These are phyloP conservation scores for Corchorus olitorius DNA, from an alignment of 345 rosid species.

Conservation along the genomic window DNA sequence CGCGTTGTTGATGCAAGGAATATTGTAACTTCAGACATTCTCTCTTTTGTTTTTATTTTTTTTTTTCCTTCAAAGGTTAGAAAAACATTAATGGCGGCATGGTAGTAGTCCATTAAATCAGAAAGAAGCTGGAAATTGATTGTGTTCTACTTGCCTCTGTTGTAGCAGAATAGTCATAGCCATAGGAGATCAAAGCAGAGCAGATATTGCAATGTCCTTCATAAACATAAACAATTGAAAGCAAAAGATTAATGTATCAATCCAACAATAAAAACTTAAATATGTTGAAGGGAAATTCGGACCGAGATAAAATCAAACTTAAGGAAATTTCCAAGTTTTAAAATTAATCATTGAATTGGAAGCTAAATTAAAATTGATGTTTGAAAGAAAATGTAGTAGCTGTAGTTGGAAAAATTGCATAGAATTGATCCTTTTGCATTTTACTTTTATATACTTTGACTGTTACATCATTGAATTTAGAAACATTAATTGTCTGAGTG, in stretches of 20 bases:
- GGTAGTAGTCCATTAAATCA: background rate
- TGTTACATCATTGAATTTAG: background rate
- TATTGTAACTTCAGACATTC: too few relatives aligned
- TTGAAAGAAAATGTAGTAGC: too few relatives aligned
- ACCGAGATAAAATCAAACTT: too few relatives aligned
- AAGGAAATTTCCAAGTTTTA: too few relatives aligned
- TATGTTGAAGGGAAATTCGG: too few relatives aligned
- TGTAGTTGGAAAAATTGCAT: too few relatives aligned
- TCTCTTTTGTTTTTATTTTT: too few relatives aligned
- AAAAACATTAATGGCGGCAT: background rate
- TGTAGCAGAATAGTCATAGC: constrained; percentile 56
- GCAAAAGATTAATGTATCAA: background rate
- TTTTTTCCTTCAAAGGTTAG: background rate
- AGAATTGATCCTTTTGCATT: too few relatives aligned
- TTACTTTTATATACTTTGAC: too few relatives aligned
- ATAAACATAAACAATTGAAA: constrained; percentile 5
- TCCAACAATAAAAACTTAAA: background rate
- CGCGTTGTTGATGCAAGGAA: too few relatives aligned
- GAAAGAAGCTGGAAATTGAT: background rate
- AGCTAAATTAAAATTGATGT: too few relatives aligned
- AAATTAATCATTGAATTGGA: too few relatives aligned
- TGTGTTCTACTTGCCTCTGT: constrained; percentile 45
- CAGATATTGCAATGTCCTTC: constrained; percentile 28
- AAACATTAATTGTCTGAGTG: background rate
- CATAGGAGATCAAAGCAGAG: constrained; percentile 37